Conservation (phyloP, 2,329 filamentous ascomycete genomes). For the Aspergillus sojae region DNA sequence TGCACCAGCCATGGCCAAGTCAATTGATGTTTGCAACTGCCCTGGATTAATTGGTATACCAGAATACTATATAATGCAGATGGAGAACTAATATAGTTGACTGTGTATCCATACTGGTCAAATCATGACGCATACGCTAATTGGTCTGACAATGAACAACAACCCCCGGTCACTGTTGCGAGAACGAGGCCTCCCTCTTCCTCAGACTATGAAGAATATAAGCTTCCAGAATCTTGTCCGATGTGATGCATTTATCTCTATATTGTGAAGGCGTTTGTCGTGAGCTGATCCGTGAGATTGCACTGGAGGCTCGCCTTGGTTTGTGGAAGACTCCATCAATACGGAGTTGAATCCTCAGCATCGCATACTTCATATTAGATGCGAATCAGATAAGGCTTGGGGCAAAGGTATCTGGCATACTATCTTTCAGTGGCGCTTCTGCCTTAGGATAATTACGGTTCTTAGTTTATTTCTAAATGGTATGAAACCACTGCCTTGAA, state of each 20-base stretch:
- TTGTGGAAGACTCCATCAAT: conserved; percentile 56
- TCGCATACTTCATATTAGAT: conserved; percentile 55
- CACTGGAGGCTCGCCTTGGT: conserved; percentile 42
- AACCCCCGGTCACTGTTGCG: neutral
- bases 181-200: neutral
- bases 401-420: conserved; percentile 51
- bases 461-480: too few relatives aligned
- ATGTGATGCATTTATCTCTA: neutral
- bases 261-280: too few relatives aligned
- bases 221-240: too few relatives aligned
- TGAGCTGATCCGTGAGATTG: too few relatives aligned
- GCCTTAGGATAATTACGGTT: too few relatives aligned
- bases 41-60: too few relatives aligned
- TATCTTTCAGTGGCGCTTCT: conserved; percentile 48
- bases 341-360: conserved; percentile 62
- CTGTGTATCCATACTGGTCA: neutral
- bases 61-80: neutral
- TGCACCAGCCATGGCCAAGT: too few relatives aligned
- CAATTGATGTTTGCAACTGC: too few relatives aligned
- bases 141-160: neutral
- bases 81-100: neutral
- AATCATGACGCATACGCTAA: neutral
- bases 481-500: neutral
- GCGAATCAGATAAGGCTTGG: conserved; percentile 48
- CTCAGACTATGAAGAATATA: neutral